phyloP scores from a whole-genome alignment of 352 stramenopile genomes.

The Globisporangium acanthophoron region DNA sequence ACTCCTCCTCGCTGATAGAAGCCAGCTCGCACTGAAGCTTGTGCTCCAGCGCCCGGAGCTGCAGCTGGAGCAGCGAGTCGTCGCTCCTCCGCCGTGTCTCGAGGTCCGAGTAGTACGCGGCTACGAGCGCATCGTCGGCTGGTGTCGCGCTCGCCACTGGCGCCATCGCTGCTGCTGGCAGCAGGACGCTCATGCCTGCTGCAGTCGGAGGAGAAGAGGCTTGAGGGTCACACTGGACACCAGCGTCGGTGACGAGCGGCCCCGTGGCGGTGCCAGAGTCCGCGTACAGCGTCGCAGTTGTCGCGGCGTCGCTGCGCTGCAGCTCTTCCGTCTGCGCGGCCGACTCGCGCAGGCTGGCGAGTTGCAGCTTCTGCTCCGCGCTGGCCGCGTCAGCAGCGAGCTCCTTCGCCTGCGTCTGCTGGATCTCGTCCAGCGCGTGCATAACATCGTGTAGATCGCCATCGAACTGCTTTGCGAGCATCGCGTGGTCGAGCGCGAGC shows the following conservation, averaged over 20 bases:
- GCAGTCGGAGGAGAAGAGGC: background rate
- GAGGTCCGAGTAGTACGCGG: conserved; percentile 35
- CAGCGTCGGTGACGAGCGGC: conserved; percentile 16
- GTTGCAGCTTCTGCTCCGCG: conserved; percentile 21
- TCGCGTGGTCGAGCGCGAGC: conserved; percentile 38
- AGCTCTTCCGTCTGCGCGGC: conserved; percentile 44
- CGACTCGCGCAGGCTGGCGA: conserved; percentile 31
- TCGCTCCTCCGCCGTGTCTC: conserved; percentile 48
- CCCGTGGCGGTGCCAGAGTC: conserved; percentile 29
- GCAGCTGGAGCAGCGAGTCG: conserved; percentile 39
- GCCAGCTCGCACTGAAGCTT: conserved; percentile 29
- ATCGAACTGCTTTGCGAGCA: conserved; percentile 48
- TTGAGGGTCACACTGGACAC: conserved; percentile 26
- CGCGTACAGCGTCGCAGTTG: conserved; percentile 27
- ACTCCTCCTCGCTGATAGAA: conserved; percentile 12
- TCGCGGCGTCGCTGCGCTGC: conserved; percentile 26
- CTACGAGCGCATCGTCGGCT: conserved; percentile 7
- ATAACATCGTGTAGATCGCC: conserved; percentile 34
- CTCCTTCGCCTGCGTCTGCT: conserved; percentile 27
- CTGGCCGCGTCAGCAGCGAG: conserved; percentile 1
- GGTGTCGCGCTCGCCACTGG: background rate
- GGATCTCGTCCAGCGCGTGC: conserved; percentile 30
- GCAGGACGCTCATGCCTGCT: background rate
- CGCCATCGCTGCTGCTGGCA: background rate
- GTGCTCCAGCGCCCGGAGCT: conserved; percentile 31